phyloP scores from a whole-genome alignment of 352 stramenopile genomes.

The Pseudoperonospora humuli region DNA sequence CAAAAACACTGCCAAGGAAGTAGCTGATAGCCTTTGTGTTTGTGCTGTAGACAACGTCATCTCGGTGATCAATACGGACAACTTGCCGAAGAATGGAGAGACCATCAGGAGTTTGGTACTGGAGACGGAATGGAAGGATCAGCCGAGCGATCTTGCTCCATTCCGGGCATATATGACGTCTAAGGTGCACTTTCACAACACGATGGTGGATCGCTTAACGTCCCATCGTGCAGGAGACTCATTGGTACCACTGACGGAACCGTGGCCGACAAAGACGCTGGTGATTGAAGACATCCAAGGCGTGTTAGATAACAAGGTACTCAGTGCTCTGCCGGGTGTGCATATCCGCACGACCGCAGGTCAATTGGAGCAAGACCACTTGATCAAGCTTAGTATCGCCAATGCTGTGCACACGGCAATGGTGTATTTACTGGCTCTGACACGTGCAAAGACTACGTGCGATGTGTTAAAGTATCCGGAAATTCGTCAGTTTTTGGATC shows the following conservation, averaged over 20 bases:
- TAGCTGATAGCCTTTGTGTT: neutral
- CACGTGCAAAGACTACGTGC: conserved; percentile 7
- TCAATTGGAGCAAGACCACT: conserved; percentile 72
- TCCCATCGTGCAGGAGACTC: conserved; percentile 34
- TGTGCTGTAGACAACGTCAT: conserved; percentile 36
- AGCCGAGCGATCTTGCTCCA: conserved; percentile 7
- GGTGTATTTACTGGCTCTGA: conserved; percentile 72
- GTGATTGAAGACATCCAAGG: conserved; percentile 59
- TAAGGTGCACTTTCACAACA: conserved; percentile 75
- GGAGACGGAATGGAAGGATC: conserved; percentile 15
- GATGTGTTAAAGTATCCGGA: conserved; percentile 25
- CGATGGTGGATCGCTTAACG: conserved; percentile 77
- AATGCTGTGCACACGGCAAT: conserved; percentile 91
- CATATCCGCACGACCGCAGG: conserved; percentile 30
- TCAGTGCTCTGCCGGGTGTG: conserved; percentile 37
- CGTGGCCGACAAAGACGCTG: conserved; percentile 51
- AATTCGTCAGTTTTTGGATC: conserved; percentile 70
- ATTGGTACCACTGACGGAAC: conserved; percentile 57
- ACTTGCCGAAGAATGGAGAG: conserved; percentile 63
- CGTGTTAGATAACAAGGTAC: conserved; percentile 24
- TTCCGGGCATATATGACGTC: conserved; percentile 35
- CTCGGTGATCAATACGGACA: conserved; percentile 82
- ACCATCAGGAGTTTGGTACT: conserved; percentile 41
- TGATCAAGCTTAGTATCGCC: conserved; percentile 87
- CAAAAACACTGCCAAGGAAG: no score